Evolutionary conservation across 108 stramenopile genomes (phyloP), one percentile per base, ranked within the genome.

Genomic region (Stephanodiscus triporus): DNA sequence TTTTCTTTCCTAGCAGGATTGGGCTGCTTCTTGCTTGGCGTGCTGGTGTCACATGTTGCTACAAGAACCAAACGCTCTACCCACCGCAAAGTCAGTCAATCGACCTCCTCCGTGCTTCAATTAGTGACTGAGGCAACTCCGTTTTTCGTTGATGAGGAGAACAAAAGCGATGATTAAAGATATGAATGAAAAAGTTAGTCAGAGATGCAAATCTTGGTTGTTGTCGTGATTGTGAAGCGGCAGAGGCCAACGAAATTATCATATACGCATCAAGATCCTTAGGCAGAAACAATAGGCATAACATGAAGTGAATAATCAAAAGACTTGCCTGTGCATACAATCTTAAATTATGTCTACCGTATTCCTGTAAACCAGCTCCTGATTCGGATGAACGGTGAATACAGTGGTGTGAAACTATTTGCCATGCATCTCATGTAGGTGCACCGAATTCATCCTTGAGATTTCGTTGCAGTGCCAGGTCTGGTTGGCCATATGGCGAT

Each of bases 11-110:
- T 43, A 23, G 63, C 60, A 32, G 78, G 66, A 37, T 27, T 79
- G 13, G 9, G 37, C 56, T 70, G 78, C 22, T 79, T 79, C 62
- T 47, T 79, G 4, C 60, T 79, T 32, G 71, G 78, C 9, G 6
- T 72, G 0, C 20, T 72, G 40, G 50, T 65, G 24, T 68, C 66
- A 3, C 27, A 24, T 17, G 38, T 30, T 54, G 34, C 24, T 13
- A 24, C 10, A 40, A n/a, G n/a, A n/a, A 11, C 3, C 1, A 34
- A 19, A 17, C 34, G 37, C 29, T 38, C 58, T 4, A 19, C 58
- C 58, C 34, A 17, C 34, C 2, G 29, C 24, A 59, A 36, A 59
- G 37, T 16, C 17, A 53, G 51, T 20, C 23, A 22, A 59, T 38
- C 58, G 17, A n/a, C 37, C 26, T 38, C 58, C 3, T 57, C 56